These are phyloP conservation scores for Adansonia digitata DNA, from an alignment of 345 rosid genomes.

Conservation along the genomic window DNA sequence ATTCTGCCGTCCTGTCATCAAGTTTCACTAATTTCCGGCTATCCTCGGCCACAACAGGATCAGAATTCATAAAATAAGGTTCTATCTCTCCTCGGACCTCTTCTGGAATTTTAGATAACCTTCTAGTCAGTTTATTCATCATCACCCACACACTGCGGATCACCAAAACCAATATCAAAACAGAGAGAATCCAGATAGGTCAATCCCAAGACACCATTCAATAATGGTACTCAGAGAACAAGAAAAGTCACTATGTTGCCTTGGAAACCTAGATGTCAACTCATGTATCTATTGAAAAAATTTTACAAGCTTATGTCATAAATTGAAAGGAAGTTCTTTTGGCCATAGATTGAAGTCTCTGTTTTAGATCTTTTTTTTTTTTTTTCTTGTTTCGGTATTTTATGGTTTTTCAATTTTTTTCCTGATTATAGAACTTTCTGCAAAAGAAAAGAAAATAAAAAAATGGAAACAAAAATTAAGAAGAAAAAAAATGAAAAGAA, in stretches of 20 bases:
- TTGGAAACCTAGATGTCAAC: not conserved
- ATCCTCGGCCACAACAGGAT: conserved; percentile 78
- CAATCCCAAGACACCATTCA: not conserved
- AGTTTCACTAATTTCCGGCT: conserved; percentile 82
- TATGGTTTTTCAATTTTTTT: too few species aligned
- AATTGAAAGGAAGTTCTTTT: not conserved
- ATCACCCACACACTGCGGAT: conserved; percentile 88
- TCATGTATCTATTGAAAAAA: not conserved
- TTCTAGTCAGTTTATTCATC: conserved; percentile 97
- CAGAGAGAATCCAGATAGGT: conserved; percentile 4
- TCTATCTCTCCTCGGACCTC: conserved; percentile 86
- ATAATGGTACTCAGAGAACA: not conserved
- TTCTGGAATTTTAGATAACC: conserved; percentile 83
- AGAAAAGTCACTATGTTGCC: not conserved
- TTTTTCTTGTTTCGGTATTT: too few species aligned
- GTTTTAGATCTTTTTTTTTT: too few species aligned
- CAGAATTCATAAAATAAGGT: conserved; percentile 64
- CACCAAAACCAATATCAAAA: conserved; percentile 11
- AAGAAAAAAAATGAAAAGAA: too few species aligned
- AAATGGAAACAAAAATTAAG: too few species aligned
- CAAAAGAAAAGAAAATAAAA: too few species aligned
- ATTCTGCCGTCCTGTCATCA: conserved; percentile 64
- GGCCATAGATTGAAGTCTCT: not conserved
- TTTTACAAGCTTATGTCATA: not conserved
- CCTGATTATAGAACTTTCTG: too few species aligned